phyloP scores from a whole-genome alignment of 176 grass and related monocot species.

The Cenchrus americanus region DNA sequence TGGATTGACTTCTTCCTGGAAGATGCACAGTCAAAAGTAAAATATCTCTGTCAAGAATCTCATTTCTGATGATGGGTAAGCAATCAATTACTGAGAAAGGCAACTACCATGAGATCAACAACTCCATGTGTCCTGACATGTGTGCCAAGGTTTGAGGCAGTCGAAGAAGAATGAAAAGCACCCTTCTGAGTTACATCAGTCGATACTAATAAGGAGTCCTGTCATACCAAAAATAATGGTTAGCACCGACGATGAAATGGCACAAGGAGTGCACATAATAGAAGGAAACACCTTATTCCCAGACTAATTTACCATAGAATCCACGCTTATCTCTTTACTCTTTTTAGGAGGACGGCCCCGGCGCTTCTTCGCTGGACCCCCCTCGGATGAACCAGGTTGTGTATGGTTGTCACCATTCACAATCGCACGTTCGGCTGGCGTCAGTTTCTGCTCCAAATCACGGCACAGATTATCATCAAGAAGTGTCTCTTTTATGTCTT shows the following conservation, averaged over 20 bases:
- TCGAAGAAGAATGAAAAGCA: constrained; percentile 63
- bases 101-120: constrained; percentile 68
- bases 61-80: neutral
- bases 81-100: constrained; percentile 27
- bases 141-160: constrained; percentile 68
- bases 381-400: constrained; percentile 58
- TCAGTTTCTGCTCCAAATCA: constrained; percentile 68
- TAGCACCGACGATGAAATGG: constrained; percentile 17
- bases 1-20: constrained; percentile 77
- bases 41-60: neutral
- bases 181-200: constrained; percentile 54
- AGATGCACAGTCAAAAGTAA: constrained; percentile 36
- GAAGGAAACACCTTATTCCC: constrained; percentile 36
- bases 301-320: constrained; percentile 55
- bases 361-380: constrained; percentile 57
- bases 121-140: constrained; percentile 63
- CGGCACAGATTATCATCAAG: constrained; percentile 70
- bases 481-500: constrained; percentile 57
- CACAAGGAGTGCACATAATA: neutral
- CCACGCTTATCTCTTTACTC: constrained; percentile 61
- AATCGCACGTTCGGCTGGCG: constrained; percentile 50
- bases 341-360: constrained; percentile 78
- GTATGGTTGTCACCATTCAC: constrained; percentile 55
- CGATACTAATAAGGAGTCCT: constrained; percentile 62
- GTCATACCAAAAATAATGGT: constrained; percentile 14